Evolutionary conservation across 345 rosid genomes (phyloP).

Genomic region (Combretum micranthum): DNA sequence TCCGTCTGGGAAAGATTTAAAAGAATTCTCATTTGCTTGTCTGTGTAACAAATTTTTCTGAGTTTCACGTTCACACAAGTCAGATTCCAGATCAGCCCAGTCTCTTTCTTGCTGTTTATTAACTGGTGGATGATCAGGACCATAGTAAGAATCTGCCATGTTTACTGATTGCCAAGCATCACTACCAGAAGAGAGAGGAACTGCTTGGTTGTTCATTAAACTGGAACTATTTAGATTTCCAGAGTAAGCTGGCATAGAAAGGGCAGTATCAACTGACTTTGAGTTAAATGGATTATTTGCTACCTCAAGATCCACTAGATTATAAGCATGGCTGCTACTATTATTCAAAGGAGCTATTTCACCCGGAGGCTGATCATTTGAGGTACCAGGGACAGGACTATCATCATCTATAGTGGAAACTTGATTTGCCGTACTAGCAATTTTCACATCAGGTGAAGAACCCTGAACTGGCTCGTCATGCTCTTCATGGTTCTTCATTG

Average conservation of each 20-base stretch:
- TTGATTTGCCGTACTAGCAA: slow-evolving; percentile 16
- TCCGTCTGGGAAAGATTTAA: slow-evolving; percentile 48
- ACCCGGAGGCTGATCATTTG: slow-evolving; percentile 23
- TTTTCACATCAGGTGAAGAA: slow-evolving; percentile 23
- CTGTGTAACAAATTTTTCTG: slow-evolving; percentile 37
- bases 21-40: slow-evolving; percentile 44
- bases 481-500: slow-evolving; percentile 24
- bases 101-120: slow-evolving; percentile 33
- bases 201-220: slow-evolving; percentile 34
- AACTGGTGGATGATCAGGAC: slow-evolving; percentile 37
- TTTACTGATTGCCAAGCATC: slow-evolving; percentile 56
- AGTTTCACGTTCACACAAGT: slow-evolving; percentile 28
- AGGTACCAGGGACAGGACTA: slow-evolving; percentile 25
- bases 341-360: slow-evolving; percentile 23
- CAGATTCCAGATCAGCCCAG: slow-evolving; percentile 49
- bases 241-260: slow-evolving; percentile 18
- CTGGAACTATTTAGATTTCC: slow-evolving; percentile 31
- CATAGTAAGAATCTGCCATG: slow-evolving; percentile 39
- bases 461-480: slow-evolving; percentile 15
- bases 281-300: slow-evolving; percentile 26
- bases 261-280: slow-evolving; percentile 36
- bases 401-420: slow-evolving; percentile 21
- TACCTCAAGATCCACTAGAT: slow-evolving; percentile 25
- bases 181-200: slow-evolving; percentile 38
- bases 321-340: slow-evolving; percentile 18